Evolutionary conservation across 2,329 filamentous ascomycete species (phyloP).

Genomic region (Aspergillus tubingensis): DNA sequence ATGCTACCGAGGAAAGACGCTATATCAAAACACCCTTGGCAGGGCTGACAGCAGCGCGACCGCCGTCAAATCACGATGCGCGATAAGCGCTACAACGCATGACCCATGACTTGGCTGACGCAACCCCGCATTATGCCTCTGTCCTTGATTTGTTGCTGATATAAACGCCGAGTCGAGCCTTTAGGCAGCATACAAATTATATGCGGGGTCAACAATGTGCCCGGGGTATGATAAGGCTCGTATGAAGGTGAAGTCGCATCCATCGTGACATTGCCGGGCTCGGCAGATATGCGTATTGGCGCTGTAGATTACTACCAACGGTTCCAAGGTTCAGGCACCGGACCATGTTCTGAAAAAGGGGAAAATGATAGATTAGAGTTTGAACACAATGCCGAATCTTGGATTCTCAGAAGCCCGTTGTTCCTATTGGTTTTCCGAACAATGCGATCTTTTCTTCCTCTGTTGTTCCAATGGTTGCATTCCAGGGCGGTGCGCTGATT

Average conservation of each 20-base stretch:
- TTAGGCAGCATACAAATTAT: not conserved
- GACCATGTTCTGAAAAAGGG: not conserved
- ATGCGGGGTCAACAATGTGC: not conserved
- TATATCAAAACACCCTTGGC: not conserved
- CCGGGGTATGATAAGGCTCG: not conserved
- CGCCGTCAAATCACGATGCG: not conserved
- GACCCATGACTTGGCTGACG: not conserved
- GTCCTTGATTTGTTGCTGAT: not conserved
- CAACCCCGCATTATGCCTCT: not conserved
- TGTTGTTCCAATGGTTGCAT: not conserved
- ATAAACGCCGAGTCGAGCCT: not conserved
- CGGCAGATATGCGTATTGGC: not conserved
- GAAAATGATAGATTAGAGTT: not conserved
- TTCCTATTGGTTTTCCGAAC: not conserved
- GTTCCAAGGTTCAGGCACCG: not conserved
- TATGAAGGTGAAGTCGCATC: not conserved
- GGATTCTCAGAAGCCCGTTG: not conserved
- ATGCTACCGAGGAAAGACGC: not conserved
- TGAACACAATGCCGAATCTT: not conserved
- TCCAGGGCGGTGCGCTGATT: not conserved
- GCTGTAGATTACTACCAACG: not conserved
- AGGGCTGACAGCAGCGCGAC: slow-evolving; percentile 1
- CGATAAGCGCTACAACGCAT: not conserved
- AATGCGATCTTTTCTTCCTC: not conserved
- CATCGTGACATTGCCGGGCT: not conserved